A percentile compares a stretch with the other conserved stretches of the same genome.
phyloP scores from a whole-genome alignment of 2,329 filamentous ascomycete species.

The Myriangium duriaei region DNA sequence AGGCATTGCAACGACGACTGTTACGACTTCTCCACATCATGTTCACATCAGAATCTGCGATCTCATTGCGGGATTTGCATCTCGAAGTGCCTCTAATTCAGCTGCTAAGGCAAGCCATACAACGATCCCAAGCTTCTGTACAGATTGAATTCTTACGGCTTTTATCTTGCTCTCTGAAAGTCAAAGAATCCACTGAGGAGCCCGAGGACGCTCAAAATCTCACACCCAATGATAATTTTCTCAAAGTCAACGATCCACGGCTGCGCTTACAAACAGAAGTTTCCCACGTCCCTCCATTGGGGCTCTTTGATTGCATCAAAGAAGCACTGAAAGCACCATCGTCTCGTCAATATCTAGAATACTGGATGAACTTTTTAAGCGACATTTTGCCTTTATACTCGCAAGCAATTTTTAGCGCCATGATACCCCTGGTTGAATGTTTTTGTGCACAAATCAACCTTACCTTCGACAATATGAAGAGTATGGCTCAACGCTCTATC shows the following conservation, averaged over 20 bases:
- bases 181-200: too few relatives aligned
- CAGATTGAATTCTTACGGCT: constrained; percentile 14
- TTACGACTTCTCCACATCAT: constrained; percentile 16
- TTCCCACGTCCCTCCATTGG: constrained; percentile 42
- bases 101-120: constrained; percentile 15
- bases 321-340: constrained; percentile 63
- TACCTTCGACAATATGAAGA: constrained; percentile 60
- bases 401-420: constrained; percentile 73
- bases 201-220: too few relatives aligned
- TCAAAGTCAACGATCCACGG: constrained; percentile 1
- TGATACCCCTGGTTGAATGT: constrained; percentile 83
- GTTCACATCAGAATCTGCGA: constrained; percentile 12
- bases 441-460: constrained; percentile 65
- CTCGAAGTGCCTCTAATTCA: constrained; percentile 18
- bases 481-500: constrained; percentile 38
- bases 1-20: constrained; percentile 12
- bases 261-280: not conserved
- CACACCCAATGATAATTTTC: too few relatives aligned
- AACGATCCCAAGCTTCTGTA: constrained; percentile 12
- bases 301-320: constrained; percentile 73
- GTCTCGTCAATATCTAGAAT: constrained; percentile 70
- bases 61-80: constrained; percentile 14
- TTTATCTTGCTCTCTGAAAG: constrained; percentile 9
- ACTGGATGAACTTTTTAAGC: constrained; percentile 77
- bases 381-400: constrained; percentile 77